Evolutionary conservation across 2,329 filamentous ascomycete species (phyloP), one percentile per base, ranked within the genome.

Genomic region (Claviceps sorghi): DNA sequence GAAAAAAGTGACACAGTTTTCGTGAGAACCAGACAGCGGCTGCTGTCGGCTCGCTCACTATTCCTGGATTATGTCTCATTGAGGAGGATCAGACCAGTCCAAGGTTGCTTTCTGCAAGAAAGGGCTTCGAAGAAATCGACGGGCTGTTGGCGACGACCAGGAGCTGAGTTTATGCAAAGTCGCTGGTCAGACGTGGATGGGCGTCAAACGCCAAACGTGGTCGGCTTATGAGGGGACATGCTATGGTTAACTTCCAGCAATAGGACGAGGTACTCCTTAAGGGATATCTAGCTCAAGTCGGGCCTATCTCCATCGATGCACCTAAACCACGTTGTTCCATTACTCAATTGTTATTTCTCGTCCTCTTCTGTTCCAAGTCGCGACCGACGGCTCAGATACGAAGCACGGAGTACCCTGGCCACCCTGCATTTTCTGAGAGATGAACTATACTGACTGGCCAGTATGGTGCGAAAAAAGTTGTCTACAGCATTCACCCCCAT

Each of bases 21-120:
- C 13, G 32, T 34, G 32, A 10, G 10, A 34, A 34, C 10, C 32
- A 34, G 32, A 34, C 10, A 11, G 32, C 32, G 61, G 4, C 62
- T 64, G 46, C 64, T 66, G 17, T 55, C 19, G 22, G 54, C 52
- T 54, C 58, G 56, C 38, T 38, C 19, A 17, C 52, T 19, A 34
- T 15, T 29, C n/a, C 29, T 10, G 42, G 5, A 21, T 13, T 11
- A 29, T 29, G 21, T 30, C 43, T 30, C 34, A 17, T 5, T 15
- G 4, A 38, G 4, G 34, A 38, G 34, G 3, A 38, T 38, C 34
- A 38, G 15, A 5, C 13, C 4, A 38, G 34, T 38, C 32, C 15
- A 17, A 38, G 13, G 3, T 38, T 17, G 34, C 15, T 15, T 13
- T 38, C 15, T 4, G 7, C 34, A 38, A 38, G 8, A 4, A 17